Percentiles rank a stretch among this genome's conserved stretches.
These are phyloP conservation scores for Calonectria ilicicola DNA, from an alignment of 2,329 filamentous ascomycete genomes.

Conservation along the genomic window DNA sequence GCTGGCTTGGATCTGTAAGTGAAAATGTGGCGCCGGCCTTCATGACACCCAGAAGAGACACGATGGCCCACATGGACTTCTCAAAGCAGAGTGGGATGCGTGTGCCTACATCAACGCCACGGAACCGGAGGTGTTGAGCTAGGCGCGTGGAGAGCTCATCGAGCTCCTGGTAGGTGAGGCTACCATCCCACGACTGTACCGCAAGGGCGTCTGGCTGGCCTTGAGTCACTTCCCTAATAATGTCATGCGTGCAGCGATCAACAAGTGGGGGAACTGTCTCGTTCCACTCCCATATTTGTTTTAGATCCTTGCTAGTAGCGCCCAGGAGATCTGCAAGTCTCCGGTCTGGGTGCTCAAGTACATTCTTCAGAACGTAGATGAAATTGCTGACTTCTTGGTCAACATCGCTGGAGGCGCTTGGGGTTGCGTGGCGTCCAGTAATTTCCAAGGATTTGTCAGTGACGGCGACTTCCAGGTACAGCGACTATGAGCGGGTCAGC, in stretches of 20 bases:
- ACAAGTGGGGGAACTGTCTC: constrained; percentile 53
- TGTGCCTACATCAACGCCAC: constrained; percentile 46
- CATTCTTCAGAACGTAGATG: constrained; percentile 27
- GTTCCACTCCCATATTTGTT: constrained; percentile 62
- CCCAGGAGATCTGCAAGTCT: constrained; percentile 20
- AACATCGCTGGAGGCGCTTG: constrained; percentile 18
- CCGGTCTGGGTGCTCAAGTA: constrained; percentile 25
- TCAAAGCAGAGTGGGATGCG: constrained; percentile 2
- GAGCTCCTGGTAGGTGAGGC: constrained; percentile 59
- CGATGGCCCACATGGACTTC: constrained; percentile 43
- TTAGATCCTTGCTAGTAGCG: constrained; percentile 50
- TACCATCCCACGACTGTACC: constrained; percentile 63
- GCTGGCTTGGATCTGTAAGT: constrained; percentile 44
- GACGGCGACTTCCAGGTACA: constrained; percentile 29
- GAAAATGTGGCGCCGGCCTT: constrained; percentile 50
- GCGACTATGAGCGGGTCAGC: constrained; percentile 14
- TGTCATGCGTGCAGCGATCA: constrained; percentile 59
- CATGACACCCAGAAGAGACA: constrained; percentile 46
- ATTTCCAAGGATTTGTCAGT: constrained; percentile 28
- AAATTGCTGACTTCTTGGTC: constrained; percentile 30
- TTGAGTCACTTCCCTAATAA: constrained; percentile 54
- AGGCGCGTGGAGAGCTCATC: constrained; percentile 56
- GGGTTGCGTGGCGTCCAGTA: constrained; percentile 18
- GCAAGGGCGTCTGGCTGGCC: constrained; percentile 54
- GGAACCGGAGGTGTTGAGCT: constrained; percentile 47